A percentile compares a stretch with the other conserved stretches of the same genome.
Evolutionary conservation across 2,329 filamentous ascomycete genomes (phyloP).

Genomic region (Bretziella fagacearum): DNA sequence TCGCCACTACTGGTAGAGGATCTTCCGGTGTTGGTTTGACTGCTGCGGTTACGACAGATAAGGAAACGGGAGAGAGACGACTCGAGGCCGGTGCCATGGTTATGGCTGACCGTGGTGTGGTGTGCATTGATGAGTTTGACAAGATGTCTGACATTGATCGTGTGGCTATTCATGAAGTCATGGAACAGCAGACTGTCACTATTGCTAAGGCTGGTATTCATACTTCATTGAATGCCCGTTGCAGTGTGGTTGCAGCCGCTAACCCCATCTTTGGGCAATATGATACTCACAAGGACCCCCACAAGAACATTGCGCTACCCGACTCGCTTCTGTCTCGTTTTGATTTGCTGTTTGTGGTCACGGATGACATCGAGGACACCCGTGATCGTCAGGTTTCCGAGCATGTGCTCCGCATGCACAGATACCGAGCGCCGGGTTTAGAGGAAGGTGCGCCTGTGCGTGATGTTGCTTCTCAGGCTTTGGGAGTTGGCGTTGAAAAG

Average conservation of each 20-base stretch:
- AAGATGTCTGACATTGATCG: constrained; percentile 99
- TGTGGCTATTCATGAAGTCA: constrained; percentile 98
- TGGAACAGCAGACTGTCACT: constrained; percentile 98
- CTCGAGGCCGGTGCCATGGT: constrained; percentile 98
- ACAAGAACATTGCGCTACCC: constrained; percentile 94
- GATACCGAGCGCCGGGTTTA: constrained; percentile 78
- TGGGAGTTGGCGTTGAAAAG: constrained; percentile 73
- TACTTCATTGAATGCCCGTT: constrained; percentile 89
- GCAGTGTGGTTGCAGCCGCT: constrained; percentile 88
- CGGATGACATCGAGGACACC: constrained; percentile 92
- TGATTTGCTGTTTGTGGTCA: constrained; percentile 92
- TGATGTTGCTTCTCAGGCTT: constrained; percentile 65
- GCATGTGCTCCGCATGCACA: constrained; percentile 92
- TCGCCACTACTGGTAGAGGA: constrained; percentile 89
- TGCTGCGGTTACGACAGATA: constrained; percentile 90
- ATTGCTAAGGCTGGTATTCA: constrained; percentile 98
- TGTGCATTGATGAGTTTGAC: constrained; percentile 98
- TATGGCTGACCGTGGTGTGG: constrained; percentile 85
- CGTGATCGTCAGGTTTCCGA: constrained; percentile 84
- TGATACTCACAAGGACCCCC: constrained; percentile 94
- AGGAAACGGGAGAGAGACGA: constrained; percentile 88
- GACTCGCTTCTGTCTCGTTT: constrained; percentile 97
- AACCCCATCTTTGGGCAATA: constrained; percentile 98
- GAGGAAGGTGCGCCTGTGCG: constrained; percentile 92
- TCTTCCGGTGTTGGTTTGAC: constrained; percentile 96